phyloP scores from a whole-genome alignment of 352 stramenopile species.

The Pythium vanterpoolii region DNA sequence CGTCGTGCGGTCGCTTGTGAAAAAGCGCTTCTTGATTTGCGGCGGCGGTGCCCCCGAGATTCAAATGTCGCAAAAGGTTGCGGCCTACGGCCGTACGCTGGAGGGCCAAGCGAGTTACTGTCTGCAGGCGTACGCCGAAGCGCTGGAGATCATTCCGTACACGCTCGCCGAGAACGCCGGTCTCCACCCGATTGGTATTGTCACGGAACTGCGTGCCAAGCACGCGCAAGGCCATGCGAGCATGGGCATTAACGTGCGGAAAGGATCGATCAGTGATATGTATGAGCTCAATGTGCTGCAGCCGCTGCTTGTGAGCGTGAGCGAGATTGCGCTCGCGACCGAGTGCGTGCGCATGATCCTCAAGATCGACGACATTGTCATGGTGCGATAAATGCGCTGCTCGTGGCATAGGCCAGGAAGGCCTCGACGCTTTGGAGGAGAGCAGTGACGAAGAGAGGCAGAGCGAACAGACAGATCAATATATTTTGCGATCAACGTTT shows the following conservation, averaged over 20 bases:
- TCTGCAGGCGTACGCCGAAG: conserved; percentile 96
- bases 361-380: conserved; percentile 99
- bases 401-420: too few species aligned
- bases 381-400: conserved; percentile 84
- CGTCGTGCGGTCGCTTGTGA: conserved; percentile 97
- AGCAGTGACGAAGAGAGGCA: too few species aligned
- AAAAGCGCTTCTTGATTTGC: conserved; percentile 98
- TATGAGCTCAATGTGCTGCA: conserved; percentile 98
- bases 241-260: conserved; percentile 96
- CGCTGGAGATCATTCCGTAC: conserved; percentile 98
- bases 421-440: too few species aligned
- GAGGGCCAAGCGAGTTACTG: conserved; percentile 96
- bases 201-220: conserved; percentile 95
- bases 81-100: conserved; percentile 91
- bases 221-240: conserved; percentile 91
- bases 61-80: conserved; percentile 93
- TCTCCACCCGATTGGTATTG: conserved; percentile 98
- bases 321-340: conserved; percentile 96
- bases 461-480: background rate
- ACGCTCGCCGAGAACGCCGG: conserved; percentile 99
- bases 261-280: conserved; percentile 97
- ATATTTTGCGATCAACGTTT: background rate
- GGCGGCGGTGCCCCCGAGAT: conserved; percentile 97
- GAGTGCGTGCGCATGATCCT: conserved; percentile 99
- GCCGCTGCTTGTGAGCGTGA: conserved; percentile 97